A percentile compares a stretch with the other conserved stretches of the same genome.
Evolutionary conservation across 2,329 filamentous ascomycete genomes (phyloP).

Genomic region (Xylaria sp.): DNA sequence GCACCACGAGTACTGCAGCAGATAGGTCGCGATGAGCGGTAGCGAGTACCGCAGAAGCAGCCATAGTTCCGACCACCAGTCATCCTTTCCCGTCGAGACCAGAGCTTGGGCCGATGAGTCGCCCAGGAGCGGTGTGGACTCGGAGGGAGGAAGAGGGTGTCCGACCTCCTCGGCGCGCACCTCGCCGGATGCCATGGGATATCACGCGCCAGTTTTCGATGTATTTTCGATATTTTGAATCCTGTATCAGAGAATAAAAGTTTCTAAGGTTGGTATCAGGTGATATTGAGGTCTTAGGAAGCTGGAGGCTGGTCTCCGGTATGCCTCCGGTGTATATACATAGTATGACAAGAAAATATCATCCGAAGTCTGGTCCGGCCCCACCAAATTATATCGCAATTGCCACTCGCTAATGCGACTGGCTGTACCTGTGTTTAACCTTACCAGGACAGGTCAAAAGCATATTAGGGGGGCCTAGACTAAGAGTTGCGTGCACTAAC

Average conservation of each 20-base stretch:
- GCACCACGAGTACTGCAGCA: slow-evolving; percentile 64
- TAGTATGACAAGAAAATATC: neutral
- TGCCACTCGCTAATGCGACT: slow-evolving; percentile 2
- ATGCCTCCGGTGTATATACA: neutral
- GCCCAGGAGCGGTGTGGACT: slow-evolving; percentile 41
- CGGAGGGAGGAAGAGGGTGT: slow-evolving; percentile 24
- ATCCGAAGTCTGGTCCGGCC: neutral
- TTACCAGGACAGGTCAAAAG: slow-evolving; percentile 15
- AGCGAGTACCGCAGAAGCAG: slow-evolving; percentile 55
- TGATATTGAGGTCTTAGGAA: neutral
- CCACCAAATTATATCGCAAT: slow-evolving; percentile 15
- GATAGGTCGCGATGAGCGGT: slow-evolving; percentile 63
- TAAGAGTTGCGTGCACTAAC: neutral
- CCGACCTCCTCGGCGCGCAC: slow-evolving; percentile 7
- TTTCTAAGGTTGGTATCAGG: neutral
- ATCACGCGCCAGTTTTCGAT: neutral
- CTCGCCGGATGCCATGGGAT: slow-evolving; percentile 11
- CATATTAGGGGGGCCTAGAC: neutral
- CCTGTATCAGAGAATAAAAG: neutral
- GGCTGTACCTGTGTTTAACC: neutral
- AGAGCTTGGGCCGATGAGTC: slow-evolving; percentile 28
- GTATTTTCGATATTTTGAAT: neutral
- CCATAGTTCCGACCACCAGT: slow-evolving; percentile 44
- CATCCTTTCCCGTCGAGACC: slow-evolving; percentile 25
- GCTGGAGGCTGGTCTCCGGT: neutral